Base-by-base conservation (phyloP, 345 rosid species). In the Zanthoxylum bungeanum region DNA sequence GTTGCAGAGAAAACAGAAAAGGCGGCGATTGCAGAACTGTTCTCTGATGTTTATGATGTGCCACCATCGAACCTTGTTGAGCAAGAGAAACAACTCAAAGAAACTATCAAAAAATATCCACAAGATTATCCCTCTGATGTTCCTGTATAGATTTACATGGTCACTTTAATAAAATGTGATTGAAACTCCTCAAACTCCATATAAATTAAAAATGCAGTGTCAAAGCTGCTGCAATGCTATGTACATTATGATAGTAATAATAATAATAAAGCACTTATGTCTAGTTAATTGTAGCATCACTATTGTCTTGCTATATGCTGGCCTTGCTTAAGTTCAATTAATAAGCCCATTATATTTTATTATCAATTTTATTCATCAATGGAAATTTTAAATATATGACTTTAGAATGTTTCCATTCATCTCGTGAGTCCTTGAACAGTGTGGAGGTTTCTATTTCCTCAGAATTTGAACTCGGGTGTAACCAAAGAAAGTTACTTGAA, bases 11-110 rank as follows among this genome's bases (percentile, higher is more conserved):
- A 68, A 64, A 73, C 77, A 27, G 82, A 77, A 77, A 92, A 88
- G 34, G 93, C 90, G 30, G 82, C 88, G 14, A 49, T 92, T 19
- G 36, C 74, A 49, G 92, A 87, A 59, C 3, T 92, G 75, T 89
- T 89, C 70, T 34, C 79, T 19, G 92, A 92, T 78, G 91, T 89
- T 4, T 92, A 89, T 68, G 90, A 92, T 79, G 77, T 75, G 60
- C 78, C 75, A 1, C 81, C 97, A 2, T 61, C 73, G 52, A 88
- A 86, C 75, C 89, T 92, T 12, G 60, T 31, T 1, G 93, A 86
- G 53, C 95, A 92, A 78, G 93, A 89, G 77, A 72, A 36, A 46
- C 86, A 77, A 58, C 87, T 92, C 28, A 66, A 82, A 62, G 85
- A 83, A 68, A 75, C 77, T 33, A 47, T 92, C 39, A 63, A 72